Base-by-base conservation (phyloP, 331 rosid genomes). In the Prunus yedoensis region DNA sequence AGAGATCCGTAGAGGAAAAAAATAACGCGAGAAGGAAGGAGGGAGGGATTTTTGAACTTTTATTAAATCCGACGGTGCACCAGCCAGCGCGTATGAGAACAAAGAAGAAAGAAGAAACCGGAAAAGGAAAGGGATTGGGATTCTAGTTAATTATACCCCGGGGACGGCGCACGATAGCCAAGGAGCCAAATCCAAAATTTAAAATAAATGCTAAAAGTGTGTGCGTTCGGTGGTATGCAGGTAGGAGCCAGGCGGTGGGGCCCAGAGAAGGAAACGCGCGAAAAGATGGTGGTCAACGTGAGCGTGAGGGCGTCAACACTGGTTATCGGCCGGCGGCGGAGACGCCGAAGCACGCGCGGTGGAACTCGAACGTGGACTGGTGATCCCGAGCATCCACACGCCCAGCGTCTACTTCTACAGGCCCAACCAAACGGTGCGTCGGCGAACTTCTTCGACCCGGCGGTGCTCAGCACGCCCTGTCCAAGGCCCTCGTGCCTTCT, bases 261-360 rank as follows among this genome's bases (percentile, higher is more conserved):
- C 18, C 45, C 10, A 59, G 3, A 23, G 46, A 60, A 35, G 68
- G 41, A 6, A 35, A 38, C 43, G 43, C 0, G 41, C 5, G 27
- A 20, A n/a, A 38, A 56, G 66, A 82, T 89, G 91, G 85, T 71
- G 3, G 87, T 89, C 47, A 77, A 76, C 63, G 65, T 68, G 27
- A 49, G 3, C 11, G 82, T 86, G 52, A 83, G 84, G 74, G 84
- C 78, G 18, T 82, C 89, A 23, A 86, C 91, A n/a, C 80, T 87
- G 87, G 91, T 91, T 41, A 70, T 73, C n/a, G n/a, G 57, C 94
- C 92, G 64, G 84, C 90, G 27, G 87, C 70, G 78, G 88, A 80
- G 77, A 85, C 75, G 49, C 59, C 82, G 10, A 83, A 66, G 2
- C 54, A 83, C 18, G 17, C 80, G 41, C 21, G 87, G 15, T 85